Conservation (phyloP, 2,329 filamentous ascomycete species). For the Sordariomycetes sp. region DNA sequence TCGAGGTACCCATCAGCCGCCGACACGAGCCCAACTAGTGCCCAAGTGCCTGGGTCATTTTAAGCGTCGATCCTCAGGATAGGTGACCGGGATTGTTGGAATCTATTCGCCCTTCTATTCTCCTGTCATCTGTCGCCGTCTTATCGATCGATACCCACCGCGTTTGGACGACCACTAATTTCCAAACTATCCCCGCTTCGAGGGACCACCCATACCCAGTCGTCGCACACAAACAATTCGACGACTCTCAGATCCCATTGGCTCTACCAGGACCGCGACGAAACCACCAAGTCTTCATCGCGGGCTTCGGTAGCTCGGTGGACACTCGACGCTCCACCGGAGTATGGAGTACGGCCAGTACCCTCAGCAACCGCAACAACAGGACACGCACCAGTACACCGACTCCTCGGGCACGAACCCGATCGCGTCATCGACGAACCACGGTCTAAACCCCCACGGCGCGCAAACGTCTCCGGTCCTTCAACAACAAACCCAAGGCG, state of each 20-base stretch:
- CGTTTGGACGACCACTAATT: not conserved
- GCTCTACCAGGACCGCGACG: slow-evolving; percentile 12
- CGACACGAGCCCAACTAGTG: slow-evolving; percentile 31
- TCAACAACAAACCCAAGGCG: slow-evolving; percentile 59
- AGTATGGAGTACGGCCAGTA: slow-evolving; percentile 70
- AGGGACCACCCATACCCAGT: not conserved
- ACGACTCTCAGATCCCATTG: slow-evolving; percentile 1
- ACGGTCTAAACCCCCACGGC: slow-evolving; percentile 52
- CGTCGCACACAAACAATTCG: not conserved
- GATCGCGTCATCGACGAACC: slow-evolving; percentile 63
- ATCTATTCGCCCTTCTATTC: slow-evolving; percentile 7
- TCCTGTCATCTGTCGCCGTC: slow-evolving; percentile 1
- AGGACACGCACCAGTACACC: slow-evolving; percentile 51
- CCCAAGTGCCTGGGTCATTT: slow-evolving; percentile 21
- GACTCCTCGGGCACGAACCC: slow-evolving; percentile 38
- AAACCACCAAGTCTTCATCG: slow-evolving; percentile 7
- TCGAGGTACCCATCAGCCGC: slow-evolving; percentile 29
- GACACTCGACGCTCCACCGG: slow-evolving; percentile 17
- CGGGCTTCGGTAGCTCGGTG: slow-evolving; percentile 9
- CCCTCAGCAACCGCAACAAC: slow-evolving; percentile 47
- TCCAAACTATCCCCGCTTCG: not conserved
- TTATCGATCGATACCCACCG: slow-evolving; percentile 4
- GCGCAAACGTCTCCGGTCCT: slow-evolving; percentile 71
- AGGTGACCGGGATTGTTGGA: slow-evolving; percentile 7
- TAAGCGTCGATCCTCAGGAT: slow-evolving; percentile 16